Percentiles rank a stretch among this genome's conserved stretches.
Evolutionary conservation across 164 flowering plant species (phyloP).

Genomic region (Hamamelis virginiana): DNA sequence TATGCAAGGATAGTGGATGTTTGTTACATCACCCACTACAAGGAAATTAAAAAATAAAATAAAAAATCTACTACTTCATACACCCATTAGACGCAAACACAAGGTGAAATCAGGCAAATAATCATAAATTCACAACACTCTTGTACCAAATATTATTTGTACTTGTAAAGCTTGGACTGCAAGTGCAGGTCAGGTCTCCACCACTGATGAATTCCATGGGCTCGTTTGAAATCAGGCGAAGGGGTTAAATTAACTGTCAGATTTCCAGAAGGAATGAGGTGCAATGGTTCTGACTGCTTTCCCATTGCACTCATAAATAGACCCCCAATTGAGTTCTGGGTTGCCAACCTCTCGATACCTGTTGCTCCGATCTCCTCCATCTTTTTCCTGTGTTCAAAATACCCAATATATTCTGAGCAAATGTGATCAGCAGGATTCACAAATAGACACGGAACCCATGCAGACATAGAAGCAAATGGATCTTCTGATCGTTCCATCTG

Average conservation of each 20-base stretch:
- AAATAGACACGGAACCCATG: constrained; percentile 63
- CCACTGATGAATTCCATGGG: constrained; percentile 84
- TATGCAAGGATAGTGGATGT: no score
- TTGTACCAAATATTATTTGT: constrained; percentile 10
- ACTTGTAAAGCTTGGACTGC: constrained; percentile 41
- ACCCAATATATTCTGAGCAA: constrained; percentile 70
- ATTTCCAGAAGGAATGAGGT: constrained; percentile 70
- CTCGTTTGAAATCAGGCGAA: constrained; percentile 39
- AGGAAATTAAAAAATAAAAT: no score
- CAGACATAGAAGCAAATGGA: constrained; percentile 40
- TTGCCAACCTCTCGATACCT: constrained; percentile 52
- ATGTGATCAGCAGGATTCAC: constrained; percentile 66
- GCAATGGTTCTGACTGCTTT: constrained; percentile 51
- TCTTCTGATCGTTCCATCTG: constrained; percentile 28
- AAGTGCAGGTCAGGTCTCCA: constrained; percentile 49
- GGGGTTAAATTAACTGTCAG: constrained; percentile 43
- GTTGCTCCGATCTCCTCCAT: constrained; percentile 77
- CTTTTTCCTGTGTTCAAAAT: constrained; percentile 63
- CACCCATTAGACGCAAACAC: background rate
- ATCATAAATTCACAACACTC: background rate
- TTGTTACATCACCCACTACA: no score
- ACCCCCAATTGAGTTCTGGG: constrained; percentile 54
- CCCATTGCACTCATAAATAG: constrained; percentile 53
- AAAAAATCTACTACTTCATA: background rate
- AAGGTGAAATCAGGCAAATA: constrained; percentile 2